phyloP scores from a whole-genome alignment of 306 rosid species.

The Malus sylvestris region DNA sequence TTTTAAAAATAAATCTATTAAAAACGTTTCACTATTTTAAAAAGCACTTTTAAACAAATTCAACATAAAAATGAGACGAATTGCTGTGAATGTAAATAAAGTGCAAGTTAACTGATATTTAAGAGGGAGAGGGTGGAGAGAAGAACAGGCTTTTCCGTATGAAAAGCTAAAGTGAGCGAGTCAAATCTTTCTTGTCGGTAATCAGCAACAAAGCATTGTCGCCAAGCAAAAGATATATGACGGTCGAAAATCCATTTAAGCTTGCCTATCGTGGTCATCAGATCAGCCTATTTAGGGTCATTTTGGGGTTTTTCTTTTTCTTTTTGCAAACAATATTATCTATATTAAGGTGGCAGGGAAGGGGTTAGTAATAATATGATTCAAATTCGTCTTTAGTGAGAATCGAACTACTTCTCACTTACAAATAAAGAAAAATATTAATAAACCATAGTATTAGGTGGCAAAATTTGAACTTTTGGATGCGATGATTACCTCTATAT shows the following conservation, averaged over 20 bases:
- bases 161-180: neutral
- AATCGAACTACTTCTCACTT: too few species aligned
- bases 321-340: too few species aligned
- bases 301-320: too few species aligned
- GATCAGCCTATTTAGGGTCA: neutral
- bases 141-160: slow-evolving; percentile 1
- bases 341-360: too few species aligned
- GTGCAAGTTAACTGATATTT: neutral
- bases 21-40: too few species aligned
- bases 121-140: neutral
- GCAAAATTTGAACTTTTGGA: too few species aligned
- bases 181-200: slow-evolving; percentile 15
- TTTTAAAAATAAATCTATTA: too few species aligned
- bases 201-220: slow-evolving; percentile 11
- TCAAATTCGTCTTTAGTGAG: too few species aligned
- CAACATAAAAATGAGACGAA: neutral
- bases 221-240: slow-evolving; percentile 27
- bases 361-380: too few species aligned
- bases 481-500: too few species aligned
- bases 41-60: too few species aligned
- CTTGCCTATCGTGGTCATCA: neutral
- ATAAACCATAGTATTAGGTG: fast-evolving
- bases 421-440: too few species aligned
- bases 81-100: neutral
- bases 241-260: slow-evolving; percentile 13